Base-by-base conservation (phyloP, 2,329 filamentous ascomycete species). In the Diatrype stigma region DNA sequence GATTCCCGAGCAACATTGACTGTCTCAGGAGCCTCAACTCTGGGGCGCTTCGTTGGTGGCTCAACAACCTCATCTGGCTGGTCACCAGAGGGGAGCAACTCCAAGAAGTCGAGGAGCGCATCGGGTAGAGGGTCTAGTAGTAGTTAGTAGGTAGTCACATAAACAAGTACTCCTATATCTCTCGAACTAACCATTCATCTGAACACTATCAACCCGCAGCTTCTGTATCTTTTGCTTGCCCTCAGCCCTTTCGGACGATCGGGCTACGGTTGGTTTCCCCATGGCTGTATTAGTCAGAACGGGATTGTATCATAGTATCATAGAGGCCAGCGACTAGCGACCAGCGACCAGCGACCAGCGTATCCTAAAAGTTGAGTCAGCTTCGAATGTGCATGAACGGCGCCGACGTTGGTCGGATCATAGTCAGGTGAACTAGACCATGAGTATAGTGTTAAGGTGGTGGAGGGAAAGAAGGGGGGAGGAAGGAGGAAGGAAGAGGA, bases 1-100 rank as follows among this genome's bases (percentile, higher is more conserved):
- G 38, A 49, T 44, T 61, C 48, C 16, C 52, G 55, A 6, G 58
- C 50, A 6, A 65, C 32, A 8, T 54, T 54, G n/a, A 65, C 57
- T 1, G 55, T 42, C 12, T 63, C 55, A 22, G 55, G 16, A 11
- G 44, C 21, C 8, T 58, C 58, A 7, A 58, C 19, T 17, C 58
- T 56, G 28, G 49, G 40, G 16, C 62, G 61, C 46, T 66, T 67
- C 17, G 26, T 30, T 10, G 54, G 51, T 28, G 50, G 57, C n/a
- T 56, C 57, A 22, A 42, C 35, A 11, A 8, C 17, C 6, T 44
- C 37, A 16, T 51, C 47, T 21, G 44, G 19, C n/a, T 32, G 40
- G 45, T 37, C 35, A 17, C 40, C 37, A 8, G 32, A 28, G 34
- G 45, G n/a, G 17, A 30, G 17, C 11, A 48, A 44, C 7, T 48